Percentiles rank a stretch among this genome's conserved stretches.
These are phyloP conservation scores for Penicillium hesseltinei DNA, from an alignment of 2,329 filamentous ascomycete genomes.

Conservation along the genomic window DNA sequence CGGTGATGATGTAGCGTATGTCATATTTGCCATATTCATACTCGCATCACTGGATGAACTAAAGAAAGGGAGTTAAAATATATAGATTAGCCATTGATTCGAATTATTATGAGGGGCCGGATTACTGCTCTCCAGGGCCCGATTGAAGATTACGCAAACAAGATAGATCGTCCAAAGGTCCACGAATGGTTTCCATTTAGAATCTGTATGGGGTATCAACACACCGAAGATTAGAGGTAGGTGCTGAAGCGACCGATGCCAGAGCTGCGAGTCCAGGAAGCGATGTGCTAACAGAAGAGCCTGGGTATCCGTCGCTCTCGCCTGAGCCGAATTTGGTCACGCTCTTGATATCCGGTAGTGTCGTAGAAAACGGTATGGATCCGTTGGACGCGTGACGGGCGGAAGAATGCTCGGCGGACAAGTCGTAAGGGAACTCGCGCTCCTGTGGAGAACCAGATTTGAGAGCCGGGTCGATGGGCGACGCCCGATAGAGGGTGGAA, in stretches of 20 bases:
- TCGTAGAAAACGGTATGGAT: slow-evolving; percentile 49
- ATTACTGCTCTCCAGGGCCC: background rate
- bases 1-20: slow-evolving; percentile 62
- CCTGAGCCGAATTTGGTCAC: slow-evolving; percentile 31
- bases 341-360: slow-evolving; percentile 30
- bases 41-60: slow-evolving; percentile 46
- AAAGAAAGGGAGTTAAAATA: background rate
- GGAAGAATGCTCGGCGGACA: slow-evolving; percentile 48
- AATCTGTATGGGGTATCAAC: slow-evolving; percentile 16
- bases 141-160: background rate
- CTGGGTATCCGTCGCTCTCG: slow-evolving; percentile 27
- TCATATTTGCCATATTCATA: slow-evolving; percentile 58
- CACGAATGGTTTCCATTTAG: background rate
- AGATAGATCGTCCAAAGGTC: background rate
- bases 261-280: slow-evolving; percentile 60
- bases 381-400: slow-evolving; percentile 47
- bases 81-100: slow-evolving; percentile 22
- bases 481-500: slow-evolving; percentile 58
- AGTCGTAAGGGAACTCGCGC: slow-evolving; percentile 41
- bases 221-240: slow-evolving; percentile 54
- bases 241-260: slow-evolving; percentile 56
- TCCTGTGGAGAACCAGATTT: slow-evolving; percentile 47
- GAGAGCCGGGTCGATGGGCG: slow-evolving; percentile 54
- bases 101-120: slow-evolving; percentile 12
- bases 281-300: slow-evolving; percentile 40